phyloP scores from a whole-genome alignment of 1,139 yeast genomes.

The Yamadazyma membranifaciens region DNA sequence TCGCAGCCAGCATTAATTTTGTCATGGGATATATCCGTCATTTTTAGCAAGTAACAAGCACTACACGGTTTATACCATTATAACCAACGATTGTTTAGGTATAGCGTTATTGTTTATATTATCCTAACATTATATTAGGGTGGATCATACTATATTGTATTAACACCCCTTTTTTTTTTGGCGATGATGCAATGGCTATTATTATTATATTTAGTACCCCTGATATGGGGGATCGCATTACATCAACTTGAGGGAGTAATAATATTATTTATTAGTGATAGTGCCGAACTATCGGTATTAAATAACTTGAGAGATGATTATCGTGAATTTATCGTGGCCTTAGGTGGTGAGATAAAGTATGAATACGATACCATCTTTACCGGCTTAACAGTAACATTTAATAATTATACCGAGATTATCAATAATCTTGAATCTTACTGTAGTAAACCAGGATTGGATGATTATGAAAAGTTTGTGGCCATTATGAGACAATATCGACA shows the following conservation, averaged over 20 bases:
- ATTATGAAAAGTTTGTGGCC: slow-evolving; percentile 11
- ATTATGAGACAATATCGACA: slow-evolving; percentile 8
- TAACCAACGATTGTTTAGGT: too few relatives aligned
- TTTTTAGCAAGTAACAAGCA: too few relatives aligned
- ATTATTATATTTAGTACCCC: not conserved
- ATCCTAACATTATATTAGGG: too few relatives aligned
- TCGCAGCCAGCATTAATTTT: slow-evolving; percentile 6
- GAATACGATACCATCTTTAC: slow-evolving; percentile 2
- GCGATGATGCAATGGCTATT: not conserved
- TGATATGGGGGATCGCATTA: not conserved
- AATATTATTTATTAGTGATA: not conserved
- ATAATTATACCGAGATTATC: not conserved
- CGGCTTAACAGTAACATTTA: slow-evolving; percentile 4
- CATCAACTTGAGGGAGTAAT: not conserved
- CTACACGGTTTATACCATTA: too few relatives aligned
- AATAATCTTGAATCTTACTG: not conserved
- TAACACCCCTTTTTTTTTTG: too few relatives aligned
- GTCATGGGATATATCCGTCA: not conserved
- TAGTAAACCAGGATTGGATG: not conserved
- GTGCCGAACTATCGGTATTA: not conserved
- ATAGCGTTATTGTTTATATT: too few relatives aligned
- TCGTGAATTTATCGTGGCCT: not conserved
- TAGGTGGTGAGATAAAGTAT: slow-evolving; percentile 2
- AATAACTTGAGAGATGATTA: not conserved
- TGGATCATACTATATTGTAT: too few relatives aligned